Evolutionary conservation across 2,329 filamentous ascomycete genomes (phyloP).

Genomic region (Colletotrichum destructivum): DNA sequence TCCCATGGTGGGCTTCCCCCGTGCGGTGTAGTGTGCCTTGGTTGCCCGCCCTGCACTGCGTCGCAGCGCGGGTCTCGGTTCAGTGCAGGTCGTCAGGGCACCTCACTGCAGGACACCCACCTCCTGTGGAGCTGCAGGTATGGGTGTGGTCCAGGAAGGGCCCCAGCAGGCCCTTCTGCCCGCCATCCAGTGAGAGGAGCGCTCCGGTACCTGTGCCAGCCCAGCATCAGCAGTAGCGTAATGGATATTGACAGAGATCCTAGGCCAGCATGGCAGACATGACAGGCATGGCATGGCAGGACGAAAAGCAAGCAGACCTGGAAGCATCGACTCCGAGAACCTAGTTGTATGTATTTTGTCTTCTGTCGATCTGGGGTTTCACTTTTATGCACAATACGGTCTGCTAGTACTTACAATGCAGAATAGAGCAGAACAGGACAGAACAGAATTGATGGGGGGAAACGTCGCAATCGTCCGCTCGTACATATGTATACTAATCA

Average conservation of each 20-base stretch:
- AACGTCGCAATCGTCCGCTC: neutral
- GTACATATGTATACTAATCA: neutral
- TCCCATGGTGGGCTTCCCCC: neutral
- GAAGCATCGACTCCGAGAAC: neutral
- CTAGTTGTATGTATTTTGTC: neutral
- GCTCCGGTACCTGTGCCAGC: conserved; percentile 36
- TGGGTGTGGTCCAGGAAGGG: conserved; percentile 12
- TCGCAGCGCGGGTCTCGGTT: neutral
- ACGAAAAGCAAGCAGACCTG: neutral
- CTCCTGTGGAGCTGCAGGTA: conserved; percentile 3
- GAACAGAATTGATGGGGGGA: neutral
- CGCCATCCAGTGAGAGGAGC: conserved; percentile 32
- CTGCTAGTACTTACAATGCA: too few relatives aligned
- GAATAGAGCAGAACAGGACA: too few relatives aligned
- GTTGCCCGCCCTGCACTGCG: neutral
- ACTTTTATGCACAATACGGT: neutral
- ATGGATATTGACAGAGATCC: conserved; percentile 18
- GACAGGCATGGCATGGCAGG: neutral
- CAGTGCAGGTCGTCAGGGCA: conserved; percentile 8
- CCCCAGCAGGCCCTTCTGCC: conserved; percentile 31
- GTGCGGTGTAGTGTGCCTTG: neutral
- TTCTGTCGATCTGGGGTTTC: neutral
- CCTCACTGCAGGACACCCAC: neutral
- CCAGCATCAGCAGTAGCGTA: conserved; percentile 25
- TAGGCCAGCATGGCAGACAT: conserved; percentile 9